A percentile compares a stretch with the other conserved stretches of the same genome.
Evolutionary conservation across 2,329 filamentous ascomycete species (phyloP).

Genomic region (Penicillium vulpinum): DNA sequence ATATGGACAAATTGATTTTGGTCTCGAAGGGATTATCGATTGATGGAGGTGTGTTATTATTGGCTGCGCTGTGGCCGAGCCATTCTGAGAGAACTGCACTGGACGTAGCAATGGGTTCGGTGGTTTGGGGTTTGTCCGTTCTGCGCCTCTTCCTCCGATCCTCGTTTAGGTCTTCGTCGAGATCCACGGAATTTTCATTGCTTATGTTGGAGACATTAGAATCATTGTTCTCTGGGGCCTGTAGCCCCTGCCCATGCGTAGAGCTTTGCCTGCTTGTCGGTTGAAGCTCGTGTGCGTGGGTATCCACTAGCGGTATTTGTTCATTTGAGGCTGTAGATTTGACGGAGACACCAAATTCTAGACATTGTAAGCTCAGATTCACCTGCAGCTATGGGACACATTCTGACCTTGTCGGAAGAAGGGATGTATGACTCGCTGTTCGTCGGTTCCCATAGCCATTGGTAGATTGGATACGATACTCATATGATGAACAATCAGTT

Average conservation of each 20-base stretch:
- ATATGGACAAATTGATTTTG: neutral
- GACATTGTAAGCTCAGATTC: neutral
- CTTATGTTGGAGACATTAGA: neutral
- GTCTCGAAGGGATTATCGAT: neutral
- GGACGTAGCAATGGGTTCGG: slow-evolving; percentile 7
- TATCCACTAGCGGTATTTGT: neutral
- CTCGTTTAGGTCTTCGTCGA: slow-evolving; percentile 35
- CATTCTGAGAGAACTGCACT: slow-evolving; percentile 17
- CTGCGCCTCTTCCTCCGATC: slow-evolving; percentile 40
- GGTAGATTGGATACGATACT: slow-evolving; percentile 25
- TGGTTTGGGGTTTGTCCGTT: slow-evolving; percentile 20
- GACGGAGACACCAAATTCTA: slow-evolving; percentile 20
- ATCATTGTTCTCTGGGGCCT: neutral
- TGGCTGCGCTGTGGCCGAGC: slow-evolving; percentile 2
- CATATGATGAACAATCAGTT: slow-evolving; percentile 26
- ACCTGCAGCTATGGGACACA: neutral
- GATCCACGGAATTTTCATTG: neutral
- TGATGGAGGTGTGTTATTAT: too few relatives aligned
- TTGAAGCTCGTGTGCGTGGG: neutral
- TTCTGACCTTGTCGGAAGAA: slow-evolving; percentile 44
- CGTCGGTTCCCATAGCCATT: slow-evolving; percentile 42
- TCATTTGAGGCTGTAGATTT: slow-evolving; percentile 7
- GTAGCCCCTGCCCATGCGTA: neutral
- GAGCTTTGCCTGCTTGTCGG: neutral
- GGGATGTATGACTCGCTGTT: slow-evolving; percentile 42